Conservation (phyloP, 176 grass and related monocot genomes). For the Microstegium vimineum region DNA sequence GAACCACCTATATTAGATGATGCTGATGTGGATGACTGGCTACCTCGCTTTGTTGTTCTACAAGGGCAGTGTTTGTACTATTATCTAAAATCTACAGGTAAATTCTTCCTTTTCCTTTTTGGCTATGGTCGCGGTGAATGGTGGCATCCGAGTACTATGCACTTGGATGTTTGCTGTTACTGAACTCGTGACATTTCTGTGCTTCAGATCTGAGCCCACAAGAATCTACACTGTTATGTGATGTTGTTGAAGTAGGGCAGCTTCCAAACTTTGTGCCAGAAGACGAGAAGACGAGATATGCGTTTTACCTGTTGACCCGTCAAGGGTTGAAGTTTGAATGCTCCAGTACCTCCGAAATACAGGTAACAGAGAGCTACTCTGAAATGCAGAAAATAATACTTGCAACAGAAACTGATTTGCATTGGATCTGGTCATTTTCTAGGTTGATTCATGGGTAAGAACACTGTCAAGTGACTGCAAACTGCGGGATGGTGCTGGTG, state of each 20-base stretch:
- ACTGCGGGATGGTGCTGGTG: not conserved
- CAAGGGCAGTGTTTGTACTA: conserved; percentile 84
- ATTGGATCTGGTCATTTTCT: not conserved
- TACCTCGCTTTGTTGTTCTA: conserved; percentile 88
- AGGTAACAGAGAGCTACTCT: conserved; percentile 34
- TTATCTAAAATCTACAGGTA: conserved; percentile 91
- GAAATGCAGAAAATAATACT: not conserved
- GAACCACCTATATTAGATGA: conserved; percentile 96
- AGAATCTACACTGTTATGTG: conserved; percentile 64
- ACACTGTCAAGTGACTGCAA: conserved; percentile 48
- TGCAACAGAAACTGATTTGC: not conserved
- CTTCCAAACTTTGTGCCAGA: conserved; percentile 58
- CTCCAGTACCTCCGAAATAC: conserved; percentile 63
- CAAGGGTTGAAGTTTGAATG: conserved; percentile 85
- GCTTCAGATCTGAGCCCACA: conserved; percentile 82
- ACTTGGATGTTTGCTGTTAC: not conserved
- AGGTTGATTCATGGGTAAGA: conserved; percentile 86
- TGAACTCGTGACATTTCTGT: not conserved
- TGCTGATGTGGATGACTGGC: conserved; percentile 76
- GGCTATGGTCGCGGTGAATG: not conserved
- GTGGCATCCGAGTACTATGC: not conserved
- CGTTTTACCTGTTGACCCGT: conserved; percentile 62
- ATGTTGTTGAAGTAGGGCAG: conserved; percentile 60
- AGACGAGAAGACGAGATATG: conserved; percentile 67
- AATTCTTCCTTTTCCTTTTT: not conserved